Evolutionary conservation across 352 stramenopile species (phyloP), one percentile per base, ranked within the genome.

Genomic region (Phytophthora agathidicida): DNA sequence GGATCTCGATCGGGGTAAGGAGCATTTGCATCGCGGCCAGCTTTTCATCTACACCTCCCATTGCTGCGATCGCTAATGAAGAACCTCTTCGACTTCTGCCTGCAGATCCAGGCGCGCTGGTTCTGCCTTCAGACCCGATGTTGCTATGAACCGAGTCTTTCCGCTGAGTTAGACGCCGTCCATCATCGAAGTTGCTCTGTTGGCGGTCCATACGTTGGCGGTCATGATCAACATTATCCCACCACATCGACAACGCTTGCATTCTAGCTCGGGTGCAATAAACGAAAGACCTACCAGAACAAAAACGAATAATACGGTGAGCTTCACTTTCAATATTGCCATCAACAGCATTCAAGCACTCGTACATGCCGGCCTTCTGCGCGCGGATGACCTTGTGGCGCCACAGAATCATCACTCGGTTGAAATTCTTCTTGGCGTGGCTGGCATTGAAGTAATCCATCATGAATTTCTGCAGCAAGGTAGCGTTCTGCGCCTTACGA

Each of bases 21-120:
- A 92, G 75, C 52, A 88, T 83, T 68, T 92, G 84, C 84, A 91
- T 91, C 7, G 42, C 80, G 13, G 68, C 73, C 26, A 92, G 56
- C 28, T 83, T 77, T 37, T 86, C 78, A 41, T 89, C 67, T 64
- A 92, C 86, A 39, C 77, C 65, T 26, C 70, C 73, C 4, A 91
- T 37, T 20, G 80, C 46, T 26, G 66, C 55, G 9, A 79, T 46
- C 1, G 49, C 22, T 22, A 23, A 35, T 51, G 38, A 43, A 16
- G 43, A 26, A 31, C 37, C 42, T 32, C 19, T 55, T 38, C 57
- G 35, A 11, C 33, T 38, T 9, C 17, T 23, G 7, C 62, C 49
- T 51, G 56, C 62, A 27, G 62, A 71, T 24, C 62, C 56, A 17
- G 61, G 54, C 23, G 55, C 47, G n/a, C n/a, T n/a, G n/a, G n/a